Percentiles rank a stretch among this genome's conserved stretches.
Conservation (phyloP, 2,329 filamentous ascomycete genomes). For the Tolypocladium inflatum region DNA sequence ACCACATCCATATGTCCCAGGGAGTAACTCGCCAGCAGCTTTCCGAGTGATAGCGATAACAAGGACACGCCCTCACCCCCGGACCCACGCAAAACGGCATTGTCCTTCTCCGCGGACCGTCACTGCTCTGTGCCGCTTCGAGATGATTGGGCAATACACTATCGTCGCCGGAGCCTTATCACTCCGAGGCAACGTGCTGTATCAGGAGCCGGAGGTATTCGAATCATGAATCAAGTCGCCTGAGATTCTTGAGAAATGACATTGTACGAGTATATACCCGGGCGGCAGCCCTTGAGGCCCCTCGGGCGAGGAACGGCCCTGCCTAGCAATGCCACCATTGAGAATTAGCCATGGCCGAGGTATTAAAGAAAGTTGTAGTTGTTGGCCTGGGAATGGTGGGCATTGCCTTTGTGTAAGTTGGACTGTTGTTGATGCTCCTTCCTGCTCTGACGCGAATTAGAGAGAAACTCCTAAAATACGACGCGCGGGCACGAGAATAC, state of each 20-base stretch:
- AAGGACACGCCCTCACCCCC: background rate
- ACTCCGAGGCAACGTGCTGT: too few species aligned
- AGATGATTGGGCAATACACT: background rate
- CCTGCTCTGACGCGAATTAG: slow-evolving; percentile 29
- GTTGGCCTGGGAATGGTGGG: slow-evolving; percentile 90
- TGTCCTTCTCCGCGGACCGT: background rate
- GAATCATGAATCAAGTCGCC: too few species aligned
- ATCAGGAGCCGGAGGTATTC: too few species aligned
- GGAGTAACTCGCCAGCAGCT: too few species aligned
- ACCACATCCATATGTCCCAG: too few species aligned
- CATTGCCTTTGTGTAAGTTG: slow-evolving; percentile 72
- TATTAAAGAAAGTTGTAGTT: slow-evolving; percentile 60
- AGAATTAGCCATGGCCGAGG: background rate
- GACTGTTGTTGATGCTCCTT: background rate
- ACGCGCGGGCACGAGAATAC: slow-evolving; percentile 65
- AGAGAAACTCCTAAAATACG: slow-evolving; percentile 81
- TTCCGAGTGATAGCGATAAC: background rate
- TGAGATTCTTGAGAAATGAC: too few species aligned
- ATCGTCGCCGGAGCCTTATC: too few species aligned
- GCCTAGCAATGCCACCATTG: too few species aligned
- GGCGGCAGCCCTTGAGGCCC: too few species aligned
- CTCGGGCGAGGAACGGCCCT: too few species aligned
- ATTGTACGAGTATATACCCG: too few species aligned
- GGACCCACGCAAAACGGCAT: background rate
- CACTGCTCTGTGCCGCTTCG: background rate